Evolutionary conservation across 2,329 filamentous ascomycete genomes (phyloP), one percentile per base, ranked within the genome.

Genomic region (Trichoderma hamatum): DNA sequence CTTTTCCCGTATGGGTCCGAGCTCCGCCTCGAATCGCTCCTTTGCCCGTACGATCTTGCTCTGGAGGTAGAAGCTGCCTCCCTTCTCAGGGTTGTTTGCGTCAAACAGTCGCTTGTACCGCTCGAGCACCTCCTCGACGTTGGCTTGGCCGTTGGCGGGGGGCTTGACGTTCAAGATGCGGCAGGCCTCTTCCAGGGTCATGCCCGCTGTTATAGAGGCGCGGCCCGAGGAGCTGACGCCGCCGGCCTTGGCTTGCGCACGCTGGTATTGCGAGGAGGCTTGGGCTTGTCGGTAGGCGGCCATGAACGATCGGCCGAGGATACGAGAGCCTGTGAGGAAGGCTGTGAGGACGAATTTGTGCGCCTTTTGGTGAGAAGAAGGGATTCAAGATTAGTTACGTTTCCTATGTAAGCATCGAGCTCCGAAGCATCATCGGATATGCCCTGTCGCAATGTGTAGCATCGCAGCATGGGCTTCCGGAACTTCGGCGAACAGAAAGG

Each of bases 221-320:
- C 88, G 85, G 68, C 86, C 85, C 2, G 77, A 73, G 30, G 86
- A 80, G 70, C 86, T 84, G 71, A 86, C 85, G 73, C 86, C 86
- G 63, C 82, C 76, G 61, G 82, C 76, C 76, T 91, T 91, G 72
- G 86, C 86, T 73, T 90, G 89, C 65, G 92, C 89, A 73, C 90
- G 90, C 74, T 91, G 89, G 80, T 96, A 96, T 79, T 92, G 88
- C 72, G 91, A 92, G 3, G 94, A 91, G 39, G 95, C 95, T 70
- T 93, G 89, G 60, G 96, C 96, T 85, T 99, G 96, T 80, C 93
- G 94, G 84, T 96, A 99, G 73, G 96, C 96, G 83, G 97, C 96
- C 76, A 90, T 85, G 79, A 98, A 96, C 76, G 96, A 94, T 75
- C 94, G 93, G 73, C 94, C 94, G 80, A 99, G 89, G 75, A 98